phyloP scores from a whole-genome alignment of 2,329 filamentous ascomycete species.

The Polytolypa hystricis region DNA sequence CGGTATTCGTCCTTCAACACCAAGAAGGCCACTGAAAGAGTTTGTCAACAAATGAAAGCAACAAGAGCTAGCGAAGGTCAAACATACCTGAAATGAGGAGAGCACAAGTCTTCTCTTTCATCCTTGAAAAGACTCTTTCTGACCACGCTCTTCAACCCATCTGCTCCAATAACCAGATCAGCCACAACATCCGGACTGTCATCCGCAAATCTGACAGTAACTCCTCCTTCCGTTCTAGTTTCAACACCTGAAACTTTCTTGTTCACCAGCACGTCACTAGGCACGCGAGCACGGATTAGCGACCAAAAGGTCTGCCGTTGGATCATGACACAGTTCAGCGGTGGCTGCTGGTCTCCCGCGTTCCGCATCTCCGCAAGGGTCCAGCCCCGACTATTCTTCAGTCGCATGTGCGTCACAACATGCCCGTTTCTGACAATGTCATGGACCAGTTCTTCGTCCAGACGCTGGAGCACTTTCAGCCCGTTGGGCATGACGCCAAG shows the following conservation, averaged over 20 bases:
- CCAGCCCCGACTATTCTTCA: constrained; percentile 27
- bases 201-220: constrained; percentile 25
- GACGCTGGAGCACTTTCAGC: constrained; percentile 26
- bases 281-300: constrained; percentile 25
- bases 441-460: constrained; percentile 25
- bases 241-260: constrained; percentile 23
- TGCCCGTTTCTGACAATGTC: constrained; percentile 27
- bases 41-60: background rate
- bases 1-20: constrained; percentile 38
- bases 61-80: background rate
- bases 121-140: constrained; percentile 28
- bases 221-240: constrained; percentile 15
- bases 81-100: constrained; percentile 31
- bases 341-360: constrained; percentile 8
- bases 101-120: constrained; percentile 22
- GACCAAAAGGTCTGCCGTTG: constrained; percentile 31
- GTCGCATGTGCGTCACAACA: constrained; percentile 19
- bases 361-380: constrained; percentile 19
- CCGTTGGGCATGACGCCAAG: constrained; percentile 32
- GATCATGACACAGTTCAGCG: constrained; percentile 24
- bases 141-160: constrained; percentile 29
- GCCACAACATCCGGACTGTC: constrained; percentile 22
- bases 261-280: constrained; percentile 23
- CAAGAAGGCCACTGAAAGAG: constrained; percentile 27
- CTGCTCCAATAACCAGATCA: constrained; percentile 34